phyloP scores from a whole-genome alignment of 495 filamentous ascomycete genomes.

The Penicillium fimorum region DNA sequence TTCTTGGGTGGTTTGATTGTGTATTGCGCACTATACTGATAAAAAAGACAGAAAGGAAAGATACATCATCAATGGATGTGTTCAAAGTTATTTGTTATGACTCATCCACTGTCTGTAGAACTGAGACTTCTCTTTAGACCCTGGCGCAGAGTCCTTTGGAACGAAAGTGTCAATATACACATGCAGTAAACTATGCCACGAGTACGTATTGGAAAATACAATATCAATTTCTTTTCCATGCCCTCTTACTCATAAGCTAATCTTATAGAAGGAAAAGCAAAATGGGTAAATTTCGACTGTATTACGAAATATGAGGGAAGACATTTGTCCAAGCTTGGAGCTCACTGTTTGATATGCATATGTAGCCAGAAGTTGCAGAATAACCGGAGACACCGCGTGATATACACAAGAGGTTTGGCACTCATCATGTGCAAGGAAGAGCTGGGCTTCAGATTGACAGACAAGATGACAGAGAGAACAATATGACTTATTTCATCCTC shows the following conservation, averaged over 20 bases:
- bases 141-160: neutral
- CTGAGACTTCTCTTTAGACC: neutral
- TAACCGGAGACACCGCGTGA: too few relatives aligned
- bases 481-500: neutral
- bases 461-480: neutral
- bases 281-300: too few relatives aligned
- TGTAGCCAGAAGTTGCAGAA: too few relatives aligned
- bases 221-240: too few relatives aligned
- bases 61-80: neutral
- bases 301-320: too few relatives aligned
- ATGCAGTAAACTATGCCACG: too few relatives aligned
- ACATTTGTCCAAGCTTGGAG: too few relatives aligned
- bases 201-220: too few relatives aligned
- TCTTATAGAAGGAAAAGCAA: neutral
- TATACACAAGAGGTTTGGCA: neutral
- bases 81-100: neutral
- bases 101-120: neutral
- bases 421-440: neutral
- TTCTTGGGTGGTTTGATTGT: neutral
- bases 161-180: neutral
- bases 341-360: too few relatives aligned
- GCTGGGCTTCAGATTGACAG: neutral
- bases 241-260: too few relatives aligned
- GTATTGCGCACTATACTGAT: neutral
- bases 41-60: neutral